Evolutionary conservation across 2,329 filamentous ascomycete genomes (phyloP).

Genomic region (Pseudocercospora cruenta): DNA sequence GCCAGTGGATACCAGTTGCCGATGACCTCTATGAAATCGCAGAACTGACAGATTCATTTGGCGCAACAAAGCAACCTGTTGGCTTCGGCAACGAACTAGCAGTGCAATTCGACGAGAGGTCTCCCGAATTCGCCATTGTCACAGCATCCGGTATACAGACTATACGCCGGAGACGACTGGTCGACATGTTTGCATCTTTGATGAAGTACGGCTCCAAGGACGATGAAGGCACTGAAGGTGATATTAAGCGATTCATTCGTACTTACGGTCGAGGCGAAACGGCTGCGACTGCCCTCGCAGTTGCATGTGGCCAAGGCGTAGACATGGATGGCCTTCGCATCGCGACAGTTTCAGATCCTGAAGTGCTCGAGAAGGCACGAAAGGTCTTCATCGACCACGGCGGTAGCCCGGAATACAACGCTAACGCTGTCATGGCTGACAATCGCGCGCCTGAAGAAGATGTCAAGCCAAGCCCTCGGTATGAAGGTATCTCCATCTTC

Average conservation of each 20-base stretch:
- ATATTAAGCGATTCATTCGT: constrained; percentile 81
- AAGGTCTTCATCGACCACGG: constrained; percentile 91
- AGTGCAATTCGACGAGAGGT: constrained; percentile 85
- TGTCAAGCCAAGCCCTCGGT: constrained; percentile 83
- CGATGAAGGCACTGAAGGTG: constrained; percentile 78
- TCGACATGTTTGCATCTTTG: constrained; percentile 87
- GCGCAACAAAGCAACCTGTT: constrained; percentile 66
- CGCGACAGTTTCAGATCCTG: constrained; percentile 74
- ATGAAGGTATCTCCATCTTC: constrained; percentile 86
- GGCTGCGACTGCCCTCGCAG: constrained; percentile 85
- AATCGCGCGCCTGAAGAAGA: constrained; percentile 67
- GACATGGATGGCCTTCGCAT: constrained; percentile 75
- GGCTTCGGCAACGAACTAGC: constrained; percentile 96
- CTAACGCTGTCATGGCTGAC: constrained; percentile 66
- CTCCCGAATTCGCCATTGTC: constrained; percentile 84
- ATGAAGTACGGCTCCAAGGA: constrained; percentile 67
- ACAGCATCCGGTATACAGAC: constrained; percentile 91
- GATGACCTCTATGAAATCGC: constrained; percentile 79
- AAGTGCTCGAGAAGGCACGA: constrained; percentile 81
- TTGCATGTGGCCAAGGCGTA: constrained; percentile 90
- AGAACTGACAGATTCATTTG: constrained; percentile 72
- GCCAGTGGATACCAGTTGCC: constrained; percentile 75
- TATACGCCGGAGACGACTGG: constrained; percentile 78
- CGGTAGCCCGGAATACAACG: constrained; percentile 80
- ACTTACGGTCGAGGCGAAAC: constrained; percentile 88